phyloP scores from a whole-genome alignment of 1,284 basidiomycete species.

The Papiliotrema laurentii region DNA sequence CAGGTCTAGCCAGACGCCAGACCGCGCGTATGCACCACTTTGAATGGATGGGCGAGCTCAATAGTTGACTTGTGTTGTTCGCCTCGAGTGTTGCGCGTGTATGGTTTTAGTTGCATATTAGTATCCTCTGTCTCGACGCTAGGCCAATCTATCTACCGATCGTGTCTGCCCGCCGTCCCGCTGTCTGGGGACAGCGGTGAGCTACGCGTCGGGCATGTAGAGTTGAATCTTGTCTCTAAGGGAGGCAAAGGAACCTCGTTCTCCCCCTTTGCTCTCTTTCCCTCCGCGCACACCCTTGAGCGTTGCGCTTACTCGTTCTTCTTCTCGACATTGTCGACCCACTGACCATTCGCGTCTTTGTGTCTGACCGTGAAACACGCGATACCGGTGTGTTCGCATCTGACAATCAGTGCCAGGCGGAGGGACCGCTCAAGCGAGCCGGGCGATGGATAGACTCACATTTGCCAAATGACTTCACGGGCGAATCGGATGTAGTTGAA shows the following conservation, averaged over 20 bases:
- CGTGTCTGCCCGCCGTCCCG: too few relatives aligned
- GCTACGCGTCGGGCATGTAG: background rate
- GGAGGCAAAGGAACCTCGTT: too few relatives aligned
- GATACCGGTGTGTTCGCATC: constrained; percentile 76
- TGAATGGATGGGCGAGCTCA: background rate
- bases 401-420: constrained; percentile 11
- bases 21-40: background rate
- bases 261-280: too few relatives aligned
- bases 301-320: background rate
- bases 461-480: constrained; percentile 73
- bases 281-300: too few relatives aligned
- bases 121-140: too few relatives aligned
- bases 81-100: background rate
- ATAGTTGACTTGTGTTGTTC: background rate
- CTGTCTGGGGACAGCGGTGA: background rate
- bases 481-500: constrained; percentile 74
- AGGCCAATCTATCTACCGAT: too few relatives aligned
- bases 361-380: constrained; percentile 85
- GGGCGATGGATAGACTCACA: constrained; percentile 44
- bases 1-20: background rate
- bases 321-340: constrained; percentile 48
- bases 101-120: background rate
- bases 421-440: background rate
- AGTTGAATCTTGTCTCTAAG: too few relatives aligned
- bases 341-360: constrained; percentile 67